Conservation (phyloP, 2,329 filamentous ascomycete species). For the Thermomyces lanuginosus region DNA sequence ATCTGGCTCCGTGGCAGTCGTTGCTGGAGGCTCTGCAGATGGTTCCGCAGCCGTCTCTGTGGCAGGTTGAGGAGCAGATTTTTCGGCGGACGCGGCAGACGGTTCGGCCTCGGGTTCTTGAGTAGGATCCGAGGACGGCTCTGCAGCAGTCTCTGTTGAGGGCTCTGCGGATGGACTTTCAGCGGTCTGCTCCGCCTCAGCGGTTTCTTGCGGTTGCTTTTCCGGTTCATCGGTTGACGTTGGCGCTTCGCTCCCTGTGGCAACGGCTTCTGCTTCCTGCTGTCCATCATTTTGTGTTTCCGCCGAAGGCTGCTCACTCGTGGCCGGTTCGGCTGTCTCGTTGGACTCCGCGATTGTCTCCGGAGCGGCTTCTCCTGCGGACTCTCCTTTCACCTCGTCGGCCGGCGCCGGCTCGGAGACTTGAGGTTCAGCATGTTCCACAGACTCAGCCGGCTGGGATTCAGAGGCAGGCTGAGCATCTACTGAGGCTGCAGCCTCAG, state of each 20-base stretch:
- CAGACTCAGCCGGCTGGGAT: not conserved
- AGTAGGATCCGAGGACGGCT: not conserved
- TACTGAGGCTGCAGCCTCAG: conserved; percentile 1
- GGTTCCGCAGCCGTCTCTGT: not conserved
- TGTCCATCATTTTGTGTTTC: too few species aligned
- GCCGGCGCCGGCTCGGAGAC: too few species aligned
- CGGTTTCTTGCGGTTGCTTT: not conserved
- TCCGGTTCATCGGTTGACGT: conserved; percentile 1
- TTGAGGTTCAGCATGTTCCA: not conserved
- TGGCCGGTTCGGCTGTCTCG: not conserved
- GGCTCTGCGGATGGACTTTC: not conserved
- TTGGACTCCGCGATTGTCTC: not conserved
- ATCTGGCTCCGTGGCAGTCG: not conserved
- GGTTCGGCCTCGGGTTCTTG: too few species aligned
- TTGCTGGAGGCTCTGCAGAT: not conserved
- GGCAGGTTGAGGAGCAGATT: not conserved
- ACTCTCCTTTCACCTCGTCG: too few species aligned
- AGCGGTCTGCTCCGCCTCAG: conserved; percentile 1
- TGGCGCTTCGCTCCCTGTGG: conserved; percentile 2
- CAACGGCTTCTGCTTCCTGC: not conserved
- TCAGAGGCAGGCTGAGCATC: conserved; percentile 1
- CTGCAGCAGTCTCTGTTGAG: not conserved
- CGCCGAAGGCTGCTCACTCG: conserved; percentile 1
- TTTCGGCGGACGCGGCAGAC: too few species aligned
- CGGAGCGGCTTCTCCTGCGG: too few species aligned